Evolutionary conservation across 805 yeast genomes (phyloP), one percentile per base, ranked within the genome.

Genomic region (Starmerella lactis-condensi): DNA sequence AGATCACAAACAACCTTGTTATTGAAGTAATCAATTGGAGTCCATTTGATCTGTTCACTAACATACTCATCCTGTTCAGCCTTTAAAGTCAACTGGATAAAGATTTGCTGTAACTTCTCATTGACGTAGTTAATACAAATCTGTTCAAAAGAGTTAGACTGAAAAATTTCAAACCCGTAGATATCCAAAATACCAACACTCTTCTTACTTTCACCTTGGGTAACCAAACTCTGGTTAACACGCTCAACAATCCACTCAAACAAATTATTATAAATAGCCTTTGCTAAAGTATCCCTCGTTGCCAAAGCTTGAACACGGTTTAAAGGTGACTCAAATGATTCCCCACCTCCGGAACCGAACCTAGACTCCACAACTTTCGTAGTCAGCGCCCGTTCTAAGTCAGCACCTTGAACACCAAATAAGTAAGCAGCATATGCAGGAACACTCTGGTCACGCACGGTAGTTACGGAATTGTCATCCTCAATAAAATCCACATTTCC

Each of bases 51-150:
- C 56, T 81, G 77, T 55, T 89, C 99, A 44, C 77, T 75, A 22
- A 81, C 89, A 48, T 89, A 89, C 51, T 89, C 96, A 42, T 89
- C 98, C 60, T 89, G 98, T 57, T 89, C 98, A 0, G 95, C 77
- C 57, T 89, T 89, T 48, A 89, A 65, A 2, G 98, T 89, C 48
- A 89, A 65, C 54, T 89, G 93, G 52, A 89, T 89, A 48, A 89
- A 89, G 50, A 85, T 89, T 53, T 85, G 98, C 59, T 83, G 95
- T 44, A 85, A 64, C 56, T 85, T 85, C 55, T 83, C 96, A 55
- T 83, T 83, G 42, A 83, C 95, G 45, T 85, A 83, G 53, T 85
- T 83, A 60, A 83, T 83, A 58, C 95, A 83, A 41, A 83, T 64
- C 57, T 83, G 96, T 53, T 85, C 95, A 53, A 85, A 83, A 2